Conservation (phyloP, 306 rosid genomes). For the Trifolium pratense region DNA sequence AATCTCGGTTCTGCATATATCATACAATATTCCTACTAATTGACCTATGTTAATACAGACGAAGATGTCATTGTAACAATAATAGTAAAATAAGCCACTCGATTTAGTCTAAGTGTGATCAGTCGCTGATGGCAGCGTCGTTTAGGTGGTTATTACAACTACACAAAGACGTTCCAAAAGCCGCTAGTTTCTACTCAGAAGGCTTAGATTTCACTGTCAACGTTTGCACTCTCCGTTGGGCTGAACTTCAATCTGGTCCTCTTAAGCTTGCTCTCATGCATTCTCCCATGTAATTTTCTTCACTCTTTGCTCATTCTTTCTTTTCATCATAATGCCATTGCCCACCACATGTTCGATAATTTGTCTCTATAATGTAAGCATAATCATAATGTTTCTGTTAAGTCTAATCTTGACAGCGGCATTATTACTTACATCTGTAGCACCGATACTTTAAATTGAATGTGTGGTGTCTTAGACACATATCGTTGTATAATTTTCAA, state of each 20-base stretch:
- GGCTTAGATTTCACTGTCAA: conserved; percentile 78
- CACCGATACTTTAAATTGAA: background rate
- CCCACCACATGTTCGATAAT: conserved; percentile 52
- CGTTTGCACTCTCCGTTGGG: conserved; percentile 83
- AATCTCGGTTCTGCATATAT: too few species aligned
- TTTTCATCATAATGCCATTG: conserved; percentile 17
- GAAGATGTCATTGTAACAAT: too few species aligned
- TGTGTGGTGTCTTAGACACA: background rate
- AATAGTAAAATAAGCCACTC: too few species aligned
- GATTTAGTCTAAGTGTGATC: too few species aligned
- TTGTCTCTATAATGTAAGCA: background rate
- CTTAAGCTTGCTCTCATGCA: conserved; percentile 86
- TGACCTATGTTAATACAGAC: too few species aligned
- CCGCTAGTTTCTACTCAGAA: conserved; percentile 78
- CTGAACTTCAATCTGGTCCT: conserved; percentile 86
- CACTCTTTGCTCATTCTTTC: too few species aligned
- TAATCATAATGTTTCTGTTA: background rate
- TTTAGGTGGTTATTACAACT: conserved; percentile 79
- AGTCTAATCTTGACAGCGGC: background rate
- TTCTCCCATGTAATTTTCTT: conserved; percentile 52
- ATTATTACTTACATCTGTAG: too few species aligned
- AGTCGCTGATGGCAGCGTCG: conserved; percentile 58
- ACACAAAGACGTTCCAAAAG: conserved; percentile 84
- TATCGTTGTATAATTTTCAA: too few species aligned
- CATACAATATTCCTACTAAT: too few species aligned